These are phyloP conservation scores for Phaseolus coccineus DNA, from an alignment of 331 rosid genomes.

Conservation along the genomic window DNA sequence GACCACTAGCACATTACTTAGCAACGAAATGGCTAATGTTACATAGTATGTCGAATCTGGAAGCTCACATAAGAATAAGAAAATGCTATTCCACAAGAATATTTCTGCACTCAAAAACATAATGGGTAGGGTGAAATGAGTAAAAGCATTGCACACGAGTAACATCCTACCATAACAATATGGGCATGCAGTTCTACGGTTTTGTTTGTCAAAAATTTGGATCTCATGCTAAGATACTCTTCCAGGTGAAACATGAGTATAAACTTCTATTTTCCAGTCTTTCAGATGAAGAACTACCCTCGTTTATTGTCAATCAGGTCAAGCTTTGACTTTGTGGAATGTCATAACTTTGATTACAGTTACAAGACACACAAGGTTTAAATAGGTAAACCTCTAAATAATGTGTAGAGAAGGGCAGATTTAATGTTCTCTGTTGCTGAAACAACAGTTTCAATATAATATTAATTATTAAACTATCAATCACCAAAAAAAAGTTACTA, in stretches of 20 bases:
- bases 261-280: not conserved
- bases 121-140: not conserved
- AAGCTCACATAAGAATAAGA: not conserved
- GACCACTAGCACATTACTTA: not conserved
- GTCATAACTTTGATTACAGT: not conserved
- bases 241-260: not conserved
- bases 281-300: not conserved
- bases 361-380: constrained; percentile 12
- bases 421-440: not conserved
- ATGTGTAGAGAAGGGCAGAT: not conserved
- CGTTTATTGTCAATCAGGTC: not conserved
- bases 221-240: not conserved
- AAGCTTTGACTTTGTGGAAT: not conserved
- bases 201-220: not conserved
- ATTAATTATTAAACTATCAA: not conserved
- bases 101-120: constrained; percentile 6
- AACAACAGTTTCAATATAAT: not conserved
- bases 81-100: constrained; percentile 28
- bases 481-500: not conserved
- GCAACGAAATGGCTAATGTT: constrained; percentile 18
- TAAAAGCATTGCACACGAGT: not conserved
- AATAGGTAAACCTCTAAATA: constrained; percentile 4
- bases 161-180: not conserved
- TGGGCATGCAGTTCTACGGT: not conserved
- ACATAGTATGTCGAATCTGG: not conserved